Conservation (phyloP, 1,284 basidiomycete genomes). For the Schizophyllum amplum region DNA sequence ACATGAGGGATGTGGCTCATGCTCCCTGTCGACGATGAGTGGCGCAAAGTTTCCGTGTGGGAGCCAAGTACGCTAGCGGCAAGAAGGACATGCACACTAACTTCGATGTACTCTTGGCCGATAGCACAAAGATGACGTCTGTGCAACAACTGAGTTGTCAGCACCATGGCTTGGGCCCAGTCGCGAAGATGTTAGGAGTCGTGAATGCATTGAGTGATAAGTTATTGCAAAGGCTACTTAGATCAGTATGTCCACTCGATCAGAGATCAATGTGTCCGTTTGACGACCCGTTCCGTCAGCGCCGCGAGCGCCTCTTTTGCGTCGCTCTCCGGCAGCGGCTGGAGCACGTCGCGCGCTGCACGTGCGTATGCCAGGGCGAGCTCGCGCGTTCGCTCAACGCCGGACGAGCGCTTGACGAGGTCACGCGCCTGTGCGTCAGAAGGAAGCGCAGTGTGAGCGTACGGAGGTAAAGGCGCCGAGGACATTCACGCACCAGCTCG, state of each 20-base stretch:
- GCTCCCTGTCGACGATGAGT: too few species aligned
- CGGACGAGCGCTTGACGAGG: constrained; percentile 68
- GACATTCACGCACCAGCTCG: constrained; percentile 44
- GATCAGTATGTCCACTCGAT: background rate
- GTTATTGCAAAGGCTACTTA: background rate
- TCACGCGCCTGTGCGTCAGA: constrained; percentile 54
- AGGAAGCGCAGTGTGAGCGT: background rate
- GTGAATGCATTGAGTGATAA: too few species aligned
- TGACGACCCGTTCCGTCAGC: constrained; percentile 57
- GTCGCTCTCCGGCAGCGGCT: constrained; percentile 75
- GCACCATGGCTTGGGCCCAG: too few species aligned
- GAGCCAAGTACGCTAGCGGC: too few species aligned
- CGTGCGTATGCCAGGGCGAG: constrained; percentile 76
- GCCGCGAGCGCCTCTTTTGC: constrained; percentile 66
- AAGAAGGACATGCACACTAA: too few species aligned
- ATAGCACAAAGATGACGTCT: too few species aligned
- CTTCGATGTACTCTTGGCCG: too few species aligned
- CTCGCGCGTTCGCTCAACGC: constrained; percentile 71
- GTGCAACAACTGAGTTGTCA: too few species aligned
- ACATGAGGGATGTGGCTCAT: too few species aligned
- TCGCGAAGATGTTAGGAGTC: too few species aligned
- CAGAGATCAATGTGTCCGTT: constrained; percentile 37
- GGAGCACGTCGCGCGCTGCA: constrained; percentile 67
- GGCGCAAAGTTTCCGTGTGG: too few species aligned
- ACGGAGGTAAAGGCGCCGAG: background rate